phyloP scores from a whole-genome alignment of 441 rosid genomes.

The Geranium incanum region DNA sequence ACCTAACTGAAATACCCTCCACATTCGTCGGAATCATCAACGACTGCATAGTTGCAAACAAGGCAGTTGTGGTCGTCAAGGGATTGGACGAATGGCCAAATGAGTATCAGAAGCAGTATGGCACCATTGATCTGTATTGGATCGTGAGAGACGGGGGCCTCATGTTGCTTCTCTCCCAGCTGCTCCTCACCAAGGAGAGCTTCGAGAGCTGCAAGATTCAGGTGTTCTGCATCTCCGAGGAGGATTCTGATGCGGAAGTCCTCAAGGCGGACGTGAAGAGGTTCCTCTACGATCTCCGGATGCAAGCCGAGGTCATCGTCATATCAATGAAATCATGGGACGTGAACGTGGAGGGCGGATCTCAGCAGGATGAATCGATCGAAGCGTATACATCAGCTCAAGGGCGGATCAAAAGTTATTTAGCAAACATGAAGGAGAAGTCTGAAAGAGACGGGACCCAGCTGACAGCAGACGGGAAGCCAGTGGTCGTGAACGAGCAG shows the following conservation, averaged over 20 bases:
- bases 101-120: constrained; percentile 89
- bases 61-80: constrained; percentile 93
- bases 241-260: constrained; percentile 88
- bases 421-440: constrained; percentile 54
- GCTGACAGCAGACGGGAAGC: constrained; percentile 64
- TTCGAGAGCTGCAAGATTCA: constrained; percentile 97
- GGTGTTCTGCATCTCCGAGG: constrained; percentile 96
- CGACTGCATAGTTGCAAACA: constrained; percentile 95
- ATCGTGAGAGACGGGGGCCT: constrained; percentile 98
- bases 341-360: constrained; percentile 38
- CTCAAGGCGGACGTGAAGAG: constrained; percentile 93
- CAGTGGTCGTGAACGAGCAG: constrained; percentile 68
- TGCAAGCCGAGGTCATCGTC: constrained; percentile 97
- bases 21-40: constrained; percentile 87
- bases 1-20: constrained; percentile 77
- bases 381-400: constrained; percentile 82
- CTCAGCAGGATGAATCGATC: constrained; percentile 62
- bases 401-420: constrained; percentile 55
- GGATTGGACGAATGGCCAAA: constrained; percentile 99
- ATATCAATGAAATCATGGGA: constrained; percentile 94
- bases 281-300: constrained; percentile 91
- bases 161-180: constrained; percentile 97
- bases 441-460: constrained; percentile 39
- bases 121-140: constrained; percentile 96
- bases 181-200: constrained; percentile 93